These are phyloP conservation scores for Talaromyces sp. DNA, from an alignment of 2,329 filamentous ascomycete genomes.

Conservation along the genomic window DNA sequence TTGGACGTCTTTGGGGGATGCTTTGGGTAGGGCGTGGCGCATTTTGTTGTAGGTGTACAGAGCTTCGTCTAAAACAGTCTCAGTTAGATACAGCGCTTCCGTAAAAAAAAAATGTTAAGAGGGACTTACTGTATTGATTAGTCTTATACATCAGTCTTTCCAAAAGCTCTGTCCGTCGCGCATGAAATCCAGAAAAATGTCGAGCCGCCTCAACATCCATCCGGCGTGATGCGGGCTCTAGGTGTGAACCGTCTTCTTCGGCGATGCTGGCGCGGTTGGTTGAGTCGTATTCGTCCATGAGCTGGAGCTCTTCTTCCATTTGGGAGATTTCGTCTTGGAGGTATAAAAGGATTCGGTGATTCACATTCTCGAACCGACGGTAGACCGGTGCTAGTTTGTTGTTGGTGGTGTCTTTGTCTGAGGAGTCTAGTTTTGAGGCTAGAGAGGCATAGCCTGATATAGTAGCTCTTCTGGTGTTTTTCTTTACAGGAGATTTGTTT, in stretches of 20 bases:
- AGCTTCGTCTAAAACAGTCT: conserved; percentile 31
- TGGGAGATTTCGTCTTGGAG: conserved; percentile 81
- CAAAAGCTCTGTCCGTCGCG: conserved; percentile 50
- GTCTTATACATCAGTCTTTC: conserved; percentile 54
- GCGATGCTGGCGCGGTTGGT: conserved; percentile 29
- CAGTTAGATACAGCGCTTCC: background rate
- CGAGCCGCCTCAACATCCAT: conserved; percentile 42
- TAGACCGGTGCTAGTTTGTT: conserved; percentile 60
- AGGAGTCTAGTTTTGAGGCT: conserved; percentile 27
- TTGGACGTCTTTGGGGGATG: conserved; percentile 45
- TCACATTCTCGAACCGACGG: conserved; percentile 74
- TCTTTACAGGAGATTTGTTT: background rate
- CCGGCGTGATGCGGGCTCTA: conserved; percentile 35
- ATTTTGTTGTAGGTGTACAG: conserved; percentile 46
- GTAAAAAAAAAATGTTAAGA: background rate
- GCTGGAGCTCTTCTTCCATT: conserved; percentile 71
- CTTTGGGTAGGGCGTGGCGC: conserved; percentile 41
- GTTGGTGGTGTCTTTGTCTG: conserved; percentile 17
- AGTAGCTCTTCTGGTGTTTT: background rate
- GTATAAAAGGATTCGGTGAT: conserved; percentile 76
- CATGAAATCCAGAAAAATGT: conserved; percentile 50
- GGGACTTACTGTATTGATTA: conserved; percentile 56
- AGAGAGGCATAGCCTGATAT: conserved; percentile 32
- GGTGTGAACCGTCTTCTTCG: conserved; percentile 28
- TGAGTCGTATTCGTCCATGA: conserved; percentile 59